Base-by-base conservation (phyloP, 2,329 filamentous ascomycete species). In the Aspergillus aculeatinus region DNA sequence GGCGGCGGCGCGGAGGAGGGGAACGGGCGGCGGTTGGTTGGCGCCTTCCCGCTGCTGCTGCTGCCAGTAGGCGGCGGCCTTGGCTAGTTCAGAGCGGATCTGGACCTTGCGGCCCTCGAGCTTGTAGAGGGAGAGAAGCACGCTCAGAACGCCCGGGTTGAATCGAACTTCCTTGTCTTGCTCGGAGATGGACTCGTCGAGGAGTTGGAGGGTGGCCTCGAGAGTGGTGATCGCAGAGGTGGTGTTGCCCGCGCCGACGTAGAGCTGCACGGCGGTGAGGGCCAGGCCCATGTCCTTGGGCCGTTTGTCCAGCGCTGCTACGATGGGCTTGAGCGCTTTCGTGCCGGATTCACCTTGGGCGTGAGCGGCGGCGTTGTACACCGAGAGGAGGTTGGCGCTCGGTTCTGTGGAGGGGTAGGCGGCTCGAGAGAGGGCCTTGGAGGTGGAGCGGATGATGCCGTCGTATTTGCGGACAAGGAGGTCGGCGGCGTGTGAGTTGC, bases 51-150 rank as follows among this genome's bases (percentile, higher is more conserved):
- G 39, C 12, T 16, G 33, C 66, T 87, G 88, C 50, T 82, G 80
- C 56, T 87, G 85, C 93, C 95, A 98, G 77, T 96, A 88, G 14
- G 83, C 81, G 11, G 92, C 91, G 19, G 94, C 92, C 74, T 89
- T 90, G 60, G 87, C 85, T 19, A 98, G 81, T 70, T 95, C 90
- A 6, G 80, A 77, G 63, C 90, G 90, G 62, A 90, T 87, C 31
- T 90, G 87, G 25, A 82, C 79, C 65, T 88, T 89, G 39, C 92
- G 89, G 44, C 89, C 88, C 73, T 95, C 89, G 2, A 83, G 80
- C 67, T 86, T 86, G 76, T 96, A 95, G 0, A 99, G 82, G 2
- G 90, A 87, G 10, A 96, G 88, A 3, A 90, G 81, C 1, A 94
- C 81, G 0, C 91, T 92, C 29, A 98, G 84, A 1, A 99, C 81